Evolutionary conservation across 805 yeast species (phyloP), one percentile per base, ranked within the genome.

Genomic region (Kodamaea fukazawae): DNA sequence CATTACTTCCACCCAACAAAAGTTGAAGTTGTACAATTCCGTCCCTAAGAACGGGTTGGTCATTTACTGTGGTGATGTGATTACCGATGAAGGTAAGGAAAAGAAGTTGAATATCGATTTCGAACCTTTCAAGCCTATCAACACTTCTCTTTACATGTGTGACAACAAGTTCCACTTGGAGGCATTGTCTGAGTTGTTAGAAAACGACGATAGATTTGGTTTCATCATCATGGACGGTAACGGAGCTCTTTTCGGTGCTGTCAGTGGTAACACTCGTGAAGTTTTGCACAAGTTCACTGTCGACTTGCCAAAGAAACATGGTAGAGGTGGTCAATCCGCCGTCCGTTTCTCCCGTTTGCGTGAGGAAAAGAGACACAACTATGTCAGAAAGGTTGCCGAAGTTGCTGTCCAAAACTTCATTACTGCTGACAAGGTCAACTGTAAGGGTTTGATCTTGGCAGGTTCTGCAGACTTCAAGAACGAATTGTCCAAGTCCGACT

Each of bases 251-350:
- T 93, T 93, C 54, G 99, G 99, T 68, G 77, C 95, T 13, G 80
- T 93, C 41, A 81, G 95, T 32, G 99, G 99, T 64, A 93, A 93
- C 71, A 90, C 96, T 34, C 84, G 99, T 74, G 96, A 93, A 47
- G 87, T 93, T 32, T 74, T 93, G 59, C 96, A 91, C 68, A 93
- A 93, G 68, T 93, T 93, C 70, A 85, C 73, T 2, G 99, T 93
- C 41, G 99, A 93, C 67, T 75, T 93, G 56, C 99, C 99, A 56
- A 93, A 93, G 75, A 93, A 93, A 87, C 99, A 93, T 76, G 99
- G 99, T 59, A 86, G 99, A 78, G 99, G 99, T 86, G 99, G 99
- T 84, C 99, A 93, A 74, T 93, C 99, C 47, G 99, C 99, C 32
- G 63, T 93, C 54, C 98, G 99, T 87, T 93, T 93, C 75, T 83